Evolutionary conservation across 352 stramenopile species (phyloP).

Genomic region (Blastocystis hominis): DNA sequence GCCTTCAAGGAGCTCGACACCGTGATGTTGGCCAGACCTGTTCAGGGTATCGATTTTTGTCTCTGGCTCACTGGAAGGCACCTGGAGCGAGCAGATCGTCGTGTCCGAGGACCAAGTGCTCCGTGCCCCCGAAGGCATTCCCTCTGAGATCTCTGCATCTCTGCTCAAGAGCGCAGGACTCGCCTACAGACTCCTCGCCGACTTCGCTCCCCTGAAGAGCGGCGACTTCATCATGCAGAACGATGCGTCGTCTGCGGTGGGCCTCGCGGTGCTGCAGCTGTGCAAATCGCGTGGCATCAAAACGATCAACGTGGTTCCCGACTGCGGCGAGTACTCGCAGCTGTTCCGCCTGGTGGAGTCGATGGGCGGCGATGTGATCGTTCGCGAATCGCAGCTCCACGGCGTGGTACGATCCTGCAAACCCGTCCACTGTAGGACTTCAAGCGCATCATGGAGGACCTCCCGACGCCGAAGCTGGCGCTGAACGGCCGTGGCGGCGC

Average conservation of each 20-base stretch:
- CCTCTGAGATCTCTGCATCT: slow-evolving; percentile 72
- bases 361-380: slow-evolving; percentile 71
- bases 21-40: slow-evolving; percentile 60
- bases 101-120: slow-evolving; percentile 57
- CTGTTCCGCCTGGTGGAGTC: slow-evolving; percentile 71
- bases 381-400: slow-evolving; percentile 66
- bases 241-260: slow-evolving; percentile 74
- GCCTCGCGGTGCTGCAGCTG: slow-evolving; percentile 76
- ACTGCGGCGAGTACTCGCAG: slow-evolving; percentile 67
- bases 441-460: slow-evolving; percentile 72
- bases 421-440: slow-evolving; percentile 69
- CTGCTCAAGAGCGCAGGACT: slow-evolving; percentile 72
- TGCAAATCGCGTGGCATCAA: slow-evolving; percentile 74
- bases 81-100: slow-evolving; percentile 58
- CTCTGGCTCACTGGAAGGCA: slow-evolving; percentile 33
- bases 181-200: slow-evolving; percentile 72
- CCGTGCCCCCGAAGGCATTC: slow-evolving; percentile 66
- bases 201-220: slow-evolving; percentile 71
- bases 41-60: slow-evolving; percentile 53
- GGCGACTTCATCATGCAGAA: slow-evolving; percentile 80
- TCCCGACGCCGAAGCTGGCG: slow-evolving; percentile 73
- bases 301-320: slow-evolving; percentile 77
- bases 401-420: background rate
- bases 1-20: slow-evolving; percentile 60
- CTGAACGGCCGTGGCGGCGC: slow-evolving; percentile 72